A percentile compares a stretch with the other conserved stretches of the same genome.
Evolutionary conservation across 2,329 filamentous ascomycete genomes (phyloP).

Genomic region (Exophiala xenobiotica): DNA sequence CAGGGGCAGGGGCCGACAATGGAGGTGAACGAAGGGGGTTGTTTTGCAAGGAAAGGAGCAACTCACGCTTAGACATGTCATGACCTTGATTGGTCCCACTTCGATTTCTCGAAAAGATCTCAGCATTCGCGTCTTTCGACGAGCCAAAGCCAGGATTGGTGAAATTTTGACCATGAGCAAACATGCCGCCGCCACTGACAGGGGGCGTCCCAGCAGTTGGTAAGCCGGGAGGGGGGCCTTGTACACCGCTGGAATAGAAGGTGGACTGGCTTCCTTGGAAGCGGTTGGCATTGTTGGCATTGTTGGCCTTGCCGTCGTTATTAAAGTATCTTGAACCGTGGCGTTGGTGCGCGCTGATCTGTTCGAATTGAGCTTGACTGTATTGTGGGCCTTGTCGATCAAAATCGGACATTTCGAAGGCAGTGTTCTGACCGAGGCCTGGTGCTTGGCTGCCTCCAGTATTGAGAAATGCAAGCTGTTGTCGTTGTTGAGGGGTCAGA

Average conservation of each 20-base stretch:
- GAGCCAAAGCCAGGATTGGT: conserved; percentile 61
- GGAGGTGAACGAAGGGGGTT: conserved; percentile 78
- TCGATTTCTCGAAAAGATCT: conserved; percentile 73
- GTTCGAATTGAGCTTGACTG: conserved; percentile 62
- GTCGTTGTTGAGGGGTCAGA: conserved; percentile 77
- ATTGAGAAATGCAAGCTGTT: conserved; percentile 45
- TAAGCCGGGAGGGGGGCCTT: conserved; percentile 88
- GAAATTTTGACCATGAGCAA: conserved; percentile 84
- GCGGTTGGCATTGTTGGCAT: conserved; percentile 32
- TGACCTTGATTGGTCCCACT: conserved; percentile 65
- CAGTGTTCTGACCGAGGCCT: conserved; percentile 48
- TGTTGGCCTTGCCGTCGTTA: conserved; percentile 59
- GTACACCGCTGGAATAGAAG: conserved; percentile 81
- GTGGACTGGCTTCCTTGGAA: conserved; percentile 51
- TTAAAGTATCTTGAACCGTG: conserved; percentile 82
- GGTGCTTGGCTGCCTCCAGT: conserved; percentile 52
- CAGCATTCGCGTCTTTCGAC: conserved; percentile 71
- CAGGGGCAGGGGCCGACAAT: conserved; percentile 76
- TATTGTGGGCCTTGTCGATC: conserved; percentile 52
- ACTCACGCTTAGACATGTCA: conserved; percentile 97
- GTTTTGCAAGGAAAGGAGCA: conserved; percentile 88
- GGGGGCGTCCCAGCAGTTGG: conserved; percentile 95
- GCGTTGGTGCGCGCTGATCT: conserved; percentile 69
- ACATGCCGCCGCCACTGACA: conserved; percentile 75
- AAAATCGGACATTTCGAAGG: conserved; percentile 43